These are phyloP conservation scores for Kwoniella sp. DNA, from an alignment of 768 basidiomycete species.

Conservation along the genomic window DNA sequence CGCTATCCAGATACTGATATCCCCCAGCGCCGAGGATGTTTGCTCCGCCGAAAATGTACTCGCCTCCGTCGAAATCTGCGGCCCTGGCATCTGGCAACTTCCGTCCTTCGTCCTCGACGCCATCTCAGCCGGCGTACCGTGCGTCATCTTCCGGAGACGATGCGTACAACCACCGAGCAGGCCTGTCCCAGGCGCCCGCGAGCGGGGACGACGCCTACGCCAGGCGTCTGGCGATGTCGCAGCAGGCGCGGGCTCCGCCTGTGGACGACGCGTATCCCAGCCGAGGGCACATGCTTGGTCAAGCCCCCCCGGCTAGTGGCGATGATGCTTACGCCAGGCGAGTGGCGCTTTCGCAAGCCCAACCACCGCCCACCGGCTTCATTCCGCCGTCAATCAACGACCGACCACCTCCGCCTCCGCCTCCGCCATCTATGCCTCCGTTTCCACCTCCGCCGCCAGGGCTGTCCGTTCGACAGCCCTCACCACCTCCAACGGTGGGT, in stretches of 20 bases:
- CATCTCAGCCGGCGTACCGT: neutral
- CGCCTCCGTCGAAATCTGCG: conserved; percentile 12
- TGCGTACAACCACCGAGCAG: conserved; percentile 24
- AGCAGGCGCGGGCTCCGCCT: too few relatives aligned
- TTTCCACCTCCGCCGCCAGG: too few relatives aligned
- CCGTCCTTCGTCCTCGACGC: neutral
- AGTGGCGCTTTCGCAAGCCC: conserved; percentile 32
- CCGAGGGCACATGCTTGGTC: too few relatives aligned
- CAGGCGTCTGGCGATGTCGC: conserved; percentile 34
- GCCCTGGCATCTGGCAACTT: conserved; percentile 13
- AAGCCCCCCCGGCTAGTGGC: conserved; percentile 27
- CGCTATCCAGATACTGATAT: neutral
- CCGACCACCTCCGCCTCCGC: conserved; percentile 3
- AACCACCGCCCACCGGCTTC: conserved; percentile 7
- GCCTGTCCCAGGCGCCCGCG: conserved; percentile 15
- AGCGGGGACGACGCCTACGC: conserved; percentile 42
- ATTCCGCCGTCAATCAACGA: conserved; percentile 5
- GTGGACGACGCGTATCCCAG: too few relatives aligned
- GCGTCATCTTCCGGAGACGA: conserved; percentile 15
- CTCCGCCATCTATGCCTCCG: too few relatives aligned
- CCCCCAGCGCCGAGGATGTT: conserved; percentile 32
- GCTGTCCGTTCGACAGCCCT: too few relatives aligned
- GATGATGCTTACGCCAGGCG: conserved; percentile 41
- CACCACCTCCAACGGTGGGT: too few relatives aligned
- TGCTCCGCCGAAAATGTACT: conserved; percentile 34